These are phyloP conservation scores for Berberis thunbergii DNA, from an alignment of 164 flowering plant species.

Conservation along the genomic window DNA sequence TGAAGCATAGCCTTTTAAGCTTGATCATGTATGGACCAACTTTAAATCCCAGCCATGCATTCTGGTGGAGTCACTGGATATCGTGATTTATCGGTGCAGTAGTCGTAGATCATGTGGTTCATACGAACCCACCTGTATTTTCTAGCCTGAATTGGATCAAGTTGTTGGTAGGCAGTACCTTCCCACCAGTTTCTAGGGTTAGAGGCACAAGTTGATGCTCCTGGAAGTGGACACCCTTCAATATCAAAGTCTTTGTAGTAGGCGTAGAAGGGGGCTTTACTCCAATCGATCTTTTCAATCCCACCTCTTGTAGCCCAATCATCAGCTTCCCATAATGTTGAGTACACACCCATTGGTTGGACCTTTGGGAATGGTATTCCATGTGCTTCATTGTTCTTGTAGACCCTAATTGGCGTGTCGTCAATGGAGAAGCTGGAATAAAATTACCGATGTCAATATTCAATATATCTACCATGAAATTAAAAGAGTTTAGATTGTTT, in stretches of 20 bases:
- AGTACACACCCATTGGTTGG: constrained; percentile 10
- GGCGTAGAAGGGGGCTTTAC: constrained; percentile 11
- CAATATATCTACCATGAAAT: too few relatives aligned
- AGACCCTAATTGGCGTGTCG: constrained; percentile 8
- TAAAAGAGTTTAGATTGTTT: too few relatives aligned
- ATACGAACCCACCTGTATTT: constrained; percentile 68
- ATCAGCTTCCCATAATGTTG: constrained; percentile 13
- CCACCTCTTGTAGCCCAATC: constrained; percentile 16
- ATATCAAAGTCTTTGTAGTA: constrained; percentile 12
- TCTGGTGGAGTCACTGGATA: constrained; percentile 69
- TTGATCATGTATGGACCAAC: too few relatives aligned
- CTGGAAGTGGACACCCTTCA: constrained; percentile 39
- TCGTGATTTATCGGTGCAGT: constrained; percentile 70
- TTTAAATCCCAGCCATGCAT: constrained; percentile 58
- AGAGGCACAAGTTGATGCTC: constrained; percentile 50
- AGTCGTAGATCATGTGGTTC: constrained; percentile 87
- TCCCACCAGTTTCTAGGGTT: constrained; percentile 85
- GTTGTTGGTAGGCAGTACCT: constrained; percentile 39
- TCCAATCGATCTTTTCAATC: constrained; percentile 10
- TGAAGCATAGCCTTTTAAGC: too few relatives aligned
- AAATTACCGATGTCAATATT: neutral
- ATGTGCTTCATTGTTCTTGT: constrained; percentile 9
- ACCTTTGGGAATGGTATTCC: constrained; percentile 4
- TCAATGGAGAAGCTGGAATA: constrained; percentile 3
- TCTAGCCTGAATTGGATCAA: constrained; percentile 41